Evolutionary conservation across 73 alveolate species (phyloP).

Genomic region (Paramecium octaurelia): DNA sequence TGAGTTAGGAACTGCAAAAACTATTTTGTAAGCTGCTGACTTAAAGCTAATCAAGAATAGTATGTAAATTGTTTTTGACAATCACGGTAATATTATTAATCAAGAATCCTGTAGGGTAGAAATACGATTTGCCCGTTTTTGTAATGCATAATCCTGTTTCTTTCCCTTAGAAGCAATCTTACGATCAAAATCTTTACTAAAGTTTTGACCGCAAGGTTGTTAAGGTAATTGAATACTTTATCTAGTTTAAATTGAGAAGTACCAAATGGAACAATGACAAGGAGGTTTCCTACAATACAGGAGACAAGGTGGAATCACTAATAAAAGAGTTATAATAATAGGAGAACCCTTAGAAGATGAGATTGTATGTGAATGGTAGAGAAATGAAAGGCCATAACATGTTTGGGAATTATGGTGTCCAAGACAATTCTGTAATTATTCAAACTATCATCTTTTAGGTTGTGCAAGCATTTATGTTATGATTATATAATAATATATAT

Average conservation of each 20-base stretch:
- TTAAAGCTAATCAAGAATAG: conserved; percentile 15
- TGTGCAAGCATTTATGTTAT: conserved; percentile 11
- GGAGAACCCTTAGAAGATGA: not conserved
- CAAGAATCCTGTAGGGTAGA: not conserved
- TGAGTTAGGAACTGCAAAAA: not conserved
- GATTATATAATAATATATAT: not conserved
- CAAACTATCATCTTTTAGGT: not conserved
- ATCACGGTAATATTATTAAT: not conserved
- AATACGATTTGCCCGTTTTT: conserved; percentile 36
- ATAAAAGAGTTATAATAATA: not conserved
- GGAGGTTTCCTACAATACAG: not conserved
- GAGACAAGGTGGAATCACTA: not conserved
- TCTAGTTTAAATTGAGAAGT: not conserved
- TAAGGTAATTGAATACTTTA: too few species aligned
- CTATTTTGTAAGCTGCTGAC: conserved; percentile 32
- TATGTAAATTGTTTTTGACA: conserved; percentile 9
- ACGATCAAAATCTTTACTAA: not conserved
- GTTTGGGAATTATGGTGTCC: conserved; percentile 48
- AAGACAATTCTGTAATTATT: not conserved
- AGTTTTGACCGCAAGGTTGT: not conserved
- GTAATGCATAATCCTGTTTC: conserved; percentile 10
- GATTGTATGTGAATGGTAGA: not conserved
- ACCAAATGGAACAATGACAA: not conserved
- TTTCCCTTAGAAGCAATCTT: conserved; percentile 9
- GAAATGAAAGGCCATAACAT: not conserved